Evolutionary conservation across 805 yeast species (phyloP).

Genomic region (Ogataea angusta): DNA sequence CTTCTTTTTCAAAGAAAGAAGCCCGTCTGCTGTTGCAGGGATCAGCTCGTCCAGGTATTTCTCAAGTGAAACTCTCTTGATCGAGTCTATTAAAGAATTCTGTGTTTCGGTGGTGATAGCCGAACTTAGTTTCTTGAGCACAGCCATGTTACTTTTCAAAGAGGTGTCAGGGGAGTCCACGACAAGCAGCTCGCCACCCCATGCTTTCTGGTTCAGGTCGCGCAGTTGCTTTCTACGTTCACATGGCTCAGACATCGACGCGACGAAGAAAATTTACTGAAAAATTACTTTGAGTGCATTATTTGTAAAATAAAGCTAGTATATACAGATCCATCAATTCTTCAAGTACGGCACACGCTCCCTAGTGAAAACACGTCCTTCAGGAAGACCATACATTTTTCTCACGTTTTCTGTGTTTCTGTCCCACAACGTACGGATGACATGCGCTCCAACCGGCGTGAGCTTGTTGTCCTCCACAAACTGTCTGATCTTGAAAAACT

Average conservation of each 20-base stretch:
- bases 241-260: constrained; percentile 4
- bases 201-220: constrained; percentile 45
- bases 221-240: constrained; percentile 32
- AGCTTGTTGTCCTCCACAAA: constrained; percentile 57
- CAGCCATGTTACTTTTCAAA: constrained; percentile 77
- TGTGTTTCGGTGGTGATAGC: constrained; percentile 52
- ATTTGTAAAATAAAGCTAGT: background rate
- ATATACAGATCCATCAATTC: constrained; percentile 11
- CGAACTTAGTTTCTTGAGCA: constrained; percentile 64
- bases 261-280: background rate
- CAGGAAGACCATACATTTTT: constrained; percentile 64
- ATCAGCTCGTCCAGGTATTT: constrained; percentile 73
- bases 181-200: constrained; percentile 49
- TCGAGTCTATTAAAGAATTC: constrained; percentile 52
- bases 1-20: constrained; percentile 46
- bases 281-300: background rate
- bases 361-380: constrained; percentile 72
- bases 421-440: constrained; percentile 87
- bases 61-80: constrained; percentile 59
- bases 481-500: constrained; percentile 66
- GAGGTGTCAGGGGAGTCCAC: constrained; percentile 56
- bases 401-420: constrained; percentile 67
- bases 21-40: constrained; percentile 59
- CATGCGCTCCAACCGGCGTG: constrained; percentile 84
- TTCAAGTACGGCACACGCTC: constrained; percentile 37